A percentile compares a stretch with the other conserved stretches of the same genome.
Conservation (phyloP, 2,329 filamentous ascomycete species). For the Ophiosphaerella narmari region DNA sequence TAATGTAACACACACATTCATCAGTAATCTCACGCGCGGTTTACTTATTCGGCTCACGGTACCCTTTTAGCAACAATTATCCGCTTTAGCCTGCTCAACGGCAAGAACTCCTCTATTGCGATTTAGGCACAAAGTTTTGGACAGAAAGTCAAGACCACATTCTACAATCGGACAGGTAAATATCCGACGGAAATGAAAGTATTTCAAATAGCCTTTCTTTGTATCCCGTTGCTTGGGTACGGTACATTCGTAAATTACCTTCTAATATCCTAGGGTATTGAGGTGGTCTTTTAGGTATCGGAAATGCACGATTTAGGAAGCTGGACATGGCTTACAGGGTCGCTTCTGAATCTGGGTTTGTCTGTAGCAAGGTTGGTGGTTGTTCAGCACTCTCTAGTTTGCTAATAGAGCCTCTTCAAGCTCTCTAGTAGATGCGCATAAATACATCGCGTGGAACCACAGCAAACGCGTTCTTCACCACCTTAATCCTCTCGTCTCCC, state of each 20-base stretch:
- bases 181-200: background rate
- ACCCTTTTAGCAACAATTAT: background rate
- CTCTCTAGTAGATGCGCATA: background rate
- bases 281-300: too few relatives aligned
- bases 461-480: background rate
- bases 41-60: background rate
- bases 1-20: too few relatives aligned
- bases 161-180: background rate
- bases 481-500: background rate
- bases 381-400: background rate
- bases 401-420: background rate
- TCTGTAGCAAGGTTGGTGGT: background rate
- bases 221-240: too few relatives aligned
- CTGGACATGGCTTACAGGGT: too few relatives aligned
- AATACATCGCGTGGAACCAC: background rate
- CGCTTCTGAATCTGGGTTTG: background rate
- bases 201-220: too few relatives aligned
- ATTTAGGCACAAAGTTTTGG: background rate
- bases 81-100: background rate
- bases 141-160: background rate
- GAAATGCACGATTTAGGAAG: too few relatives aligned
- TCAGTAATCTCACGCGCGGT: too few relatives aligned
- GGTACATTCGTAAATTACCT: too few relatives aligned
- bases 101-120: background rate
- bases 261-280: too few relatives aligned